A percentile compares a stretch with the other conserved stretches of the same genome.
These are phyloP conservation scores for Pelargonium fulgidum DNA, from an alignment of 441 rosid species.

Conservation along the genomic window DNA sequence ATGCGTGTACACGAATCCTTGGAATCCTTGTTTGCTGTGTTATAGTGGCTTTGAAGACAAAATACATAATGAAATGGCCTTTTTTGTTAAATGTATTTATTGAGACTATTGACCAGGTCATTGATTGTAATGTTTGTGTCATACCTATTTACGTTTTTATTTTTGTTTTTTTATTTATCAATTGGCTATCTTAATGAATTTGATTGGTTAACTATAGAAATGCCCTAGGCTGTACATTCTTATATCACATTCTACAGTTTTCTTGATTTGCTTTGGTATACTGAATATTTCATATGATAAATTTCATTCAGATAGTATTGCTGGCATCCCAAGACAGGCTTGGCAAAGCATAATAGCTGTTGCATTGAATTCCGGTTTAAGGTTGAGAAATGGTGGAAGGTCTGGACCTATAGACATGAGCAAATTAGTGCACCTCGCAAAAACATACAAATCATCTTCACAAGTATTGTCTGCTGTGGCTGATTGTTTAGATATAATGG, in stretches of 20 bases:
- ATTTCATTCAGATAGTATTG: conserved; percentile 42
- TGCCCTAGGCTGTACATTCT: conserved; percentile 12
- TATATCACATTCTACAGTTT: not conserved
- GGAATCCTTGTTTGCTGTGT: conserved; percentile 5
- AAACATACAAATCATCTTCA: conserved; percentile 55
- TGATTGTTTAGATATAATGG: conserved; percentile 59
- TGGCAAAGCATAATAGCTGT: conserved; percentile 80
- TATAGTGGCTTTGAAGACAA: not conserved
- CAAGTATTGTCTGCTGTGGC: conserved; percentile 72
- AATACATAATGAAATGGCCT: not conserved
- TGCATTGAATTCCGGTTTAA: conserved; percentile 52
- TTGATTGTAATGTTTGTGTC: not conserved
- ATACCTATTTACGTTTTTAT: not conserved
- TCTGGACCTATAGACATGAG: conserved; percentile 36
- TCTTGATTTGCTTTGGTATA: conserved; percentile 7
- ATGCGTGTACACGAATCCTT: not conserved
- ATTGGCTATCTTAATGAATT: not conserved
- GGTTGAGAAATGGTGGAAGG: conserved; percentile 23
- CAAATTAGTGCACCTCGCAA: conserved; percentile 56
- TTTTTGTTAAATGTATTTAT: not conserved
- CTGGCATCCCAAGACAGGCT: conserved; percentile 40
- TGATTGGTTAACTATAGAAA: conserved; percentile 7
- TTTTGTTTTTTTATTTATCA: not conserved
- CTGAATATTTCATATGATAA: not conserved
- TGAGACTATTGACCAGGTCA: not conserved